phyloP scores from a whole-genome alignment of 2,329 filamentous ascomycete genomes.

The Trichoderma citrinoviride region DNA sequence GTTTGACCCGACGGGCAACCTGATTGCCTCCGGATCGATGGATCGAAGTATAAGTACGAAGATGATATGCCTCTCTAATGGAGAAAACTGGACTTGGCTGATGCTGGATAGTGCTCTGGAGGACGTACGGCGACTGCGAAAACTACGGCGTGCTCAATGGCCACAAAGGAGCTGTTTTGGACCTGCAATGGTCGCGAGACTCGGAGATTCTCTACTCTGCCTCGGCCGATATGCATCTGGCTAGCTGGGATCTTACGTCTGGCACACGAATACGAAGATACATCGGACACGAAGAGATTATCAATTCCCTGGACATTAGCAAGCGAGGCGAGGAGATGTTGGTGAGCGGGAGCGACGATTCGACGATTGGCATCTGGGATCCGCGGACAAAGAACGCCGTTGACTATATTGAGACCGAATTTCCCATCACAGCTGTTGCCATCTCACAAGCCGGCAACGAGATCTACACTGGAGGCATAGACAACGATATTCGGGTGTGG shows the following conservation, averaged over 20 bases:
- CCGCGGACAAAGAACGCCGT: constrained; percentile 84
- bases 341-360: constrained; percentile 90
- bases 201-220: constrained; percentile 87
- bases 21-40: constrained; percentile 94
- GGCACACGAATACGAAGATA: constrained; percentile 91
- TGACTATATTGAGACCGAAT: constrained; percentile 86
- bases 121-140: constrained; percentile 86
- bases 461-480: constrained; percentile 90
- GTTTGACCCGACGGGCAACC: constrained; percentile 83
- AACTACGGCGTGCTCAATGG: constrained; percentile 89
- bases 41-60: constrained; percentile 79
- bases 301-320: constrained; percentile 87
- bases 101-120: constrained; percentile 72
- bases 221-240: constrained; percentile 88
- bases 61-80: constrained; percentile 19
- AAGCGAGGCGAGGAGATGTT: constrained; percentile 86
- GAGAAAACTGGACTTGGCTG: constrained; percentile 14
- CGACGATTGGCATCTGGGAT: constrained; percentile 93
- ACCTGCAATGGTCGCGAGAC: constrained; percentile 96
- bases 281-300: constrained; percentile 89
- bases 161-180: constrained; percentile 86
- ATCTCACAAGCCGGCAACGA: constrained; percentile 95
- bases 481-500: constrained; percentile 97
- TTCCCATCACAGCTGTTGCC: constrained; percentile 86
- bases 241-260: constrained; percentile 91